These are phyloP conservation scores for Fusarium guadeloupense DNA, from an alignment of 2,329 filamentous ascomycete species.

Conservation along the genomic window DNA sequence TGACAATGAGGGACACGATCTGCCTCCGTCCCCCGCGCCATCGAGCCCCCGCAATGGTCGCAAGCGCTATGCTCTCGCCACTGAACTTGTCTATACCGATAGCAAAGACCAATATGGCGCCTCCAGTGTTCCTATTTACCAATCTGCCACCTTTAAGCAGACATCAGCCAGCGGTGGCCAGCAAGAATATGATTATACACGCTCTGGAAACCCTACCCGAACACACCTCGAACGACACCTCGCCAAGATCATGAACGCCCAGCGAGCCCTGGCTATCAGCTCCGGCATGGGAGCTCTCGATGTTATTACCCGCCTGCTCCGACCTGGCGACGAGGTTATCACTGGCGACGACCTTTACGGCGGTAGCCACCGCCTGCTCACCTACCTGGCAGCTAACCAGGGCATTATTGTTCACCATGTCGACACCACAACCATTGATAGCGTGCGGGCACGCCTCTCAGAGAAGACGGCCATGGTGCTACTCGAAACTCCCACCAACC, in stretches of 20 bases:
- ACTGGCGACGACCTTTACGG: constrained; percentile 98
- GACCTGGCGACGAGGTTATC: constrained; percentile 94
- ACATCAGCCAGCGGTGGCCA: constrained; percentile 79
- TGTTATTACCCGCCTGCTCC: constrained; percentile 90
- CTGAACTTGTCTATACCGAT: constrained; percentile 96
- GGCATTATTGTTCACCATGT: constrained; percentile 96
- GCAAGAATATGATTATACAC: constrained; percentile 96
- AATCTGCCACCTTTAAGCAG: constrained; percentile 98
- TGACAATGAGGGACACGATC: constrained; percentile 83
- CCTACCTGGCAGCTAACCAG: constrained; percentile 87
- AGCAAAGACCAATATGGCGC: constrained; percentile 96
- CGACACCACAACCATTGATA: constrained; percentile 83
- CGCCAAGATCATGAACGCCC: constrained; percentile 98
- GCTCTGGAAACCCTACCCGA: constrained; percentile 94
- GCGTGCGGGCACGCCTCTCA: constrained; percentile 73
- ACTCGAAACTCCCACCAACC: constrained; percentile 96
- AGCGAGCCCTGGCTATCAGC: constrained; percentile 88
- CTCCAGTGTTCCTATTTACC: constrained; percentile 96
- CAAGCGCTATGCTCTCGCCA: constrained; percentile 88
- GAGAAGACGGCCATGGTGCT: constrained; percentile 94
- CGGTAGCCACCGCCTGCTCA: constrained; percentile 91
- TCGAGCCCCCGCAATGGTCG: constrained; percentile 88
- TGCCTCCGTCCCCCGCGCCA: constrained; percentile 91
- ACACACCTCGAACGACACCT: constrained; percentile 96
- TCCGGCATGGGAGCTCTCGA: constrained; percentile 98